Evolutionary conservation across 2,329 filamentous ascomycete species (phyloP).

Genomic region (Balansia obtecta): DNA sequence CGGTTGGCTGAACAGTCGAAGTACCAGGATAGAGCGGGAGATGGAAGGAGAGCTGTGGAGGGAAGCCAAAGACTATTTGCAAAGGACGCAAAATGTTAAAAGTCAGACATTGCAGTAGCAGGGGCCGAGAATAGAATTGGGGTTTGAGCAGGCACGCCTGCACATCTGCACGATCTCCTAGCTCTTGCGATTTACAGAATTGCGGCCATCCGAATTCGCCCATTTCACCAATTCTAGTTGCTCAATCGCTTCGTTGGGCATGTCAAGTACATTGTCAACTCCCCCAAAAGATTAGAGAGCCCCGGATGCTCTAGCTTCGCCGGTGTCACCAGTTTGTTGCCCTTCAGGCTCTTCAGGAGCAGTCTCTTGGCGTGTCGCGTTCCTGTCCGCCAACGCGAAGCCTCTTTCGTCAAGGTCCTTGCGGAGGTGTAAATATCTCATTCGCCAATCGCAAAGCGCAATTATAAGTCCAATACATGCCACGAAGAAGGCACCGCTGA

Average conservation of each 20-base stretch:
- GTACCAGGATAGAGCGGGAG: constrained; percentile 66
- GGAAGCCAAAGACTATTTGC: constrained; percentile 24
- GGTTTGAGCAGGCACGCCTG: background rate
- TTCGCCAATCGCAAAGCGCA: constrained; percentile 7
- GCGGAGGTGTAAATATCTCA: constrained; percentile 6
- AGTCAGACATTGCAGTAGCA: background rate
- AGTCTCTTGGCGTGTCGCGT: background rate
- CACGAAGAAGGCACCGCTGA: constrained; percentile 7
- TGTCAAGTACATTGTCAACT: background rate
- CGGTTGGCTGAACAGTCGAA: constrained; percentile 79
- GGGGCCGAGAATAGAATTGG: background rate
- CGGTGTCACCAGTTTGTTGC: background rate
- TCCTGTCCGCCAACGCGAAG: background rate
- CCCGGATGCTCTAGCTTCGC: constrained; percentile 4
- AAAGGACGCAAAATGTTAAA: constrained; percentile 14
- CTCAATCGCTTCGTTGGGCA: background rate
- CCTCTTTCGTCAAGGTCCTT: constrained; percentile 6
- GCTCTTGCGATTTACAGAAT: too few species aligned
- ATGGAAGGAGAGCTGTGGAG: constrained; percentile 75
- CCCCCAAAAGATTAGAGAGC: constrained; percentile 1
- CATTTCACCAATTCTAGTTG: background rate
- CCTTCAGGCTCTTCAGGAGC: background rate
- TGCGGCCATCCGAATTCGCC: background rate
- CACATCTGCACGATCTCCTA: background rate
- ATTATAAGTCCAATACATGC: constrained; percentile 6